Percentiles rank a stretch among this genome's conserved stretches.
These are phyloP conservation scores for Penicillium sp. DNA, from an alignment of 2,329 filamentous ascomycete genomes.

Conservation along the genomic window DNA sequence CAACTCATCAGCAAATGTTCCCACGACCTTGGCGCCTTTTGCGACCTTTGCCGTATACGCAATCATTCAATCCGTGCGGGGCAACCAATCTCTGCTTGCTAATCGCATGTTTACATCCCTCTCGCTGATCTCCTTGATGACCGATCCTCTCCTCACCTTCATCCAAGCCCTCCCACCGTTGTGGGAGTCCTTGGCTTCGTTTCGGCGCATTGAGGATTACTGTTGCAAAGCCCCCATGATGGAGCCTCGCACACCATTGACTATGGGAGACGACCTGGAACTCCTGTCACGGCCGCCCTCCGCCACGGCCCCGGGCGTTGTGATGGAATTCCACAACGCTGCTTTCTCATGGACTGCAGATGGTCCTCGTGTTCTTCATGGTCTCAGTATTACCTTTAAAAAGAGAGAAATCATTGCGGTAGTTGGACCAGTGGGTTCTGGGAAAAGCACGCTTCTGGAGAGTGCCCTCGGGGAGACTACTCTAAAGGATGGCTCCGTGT, in stretches of 20 bases:
- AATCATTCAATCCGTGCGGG: conserved; percentile 12
- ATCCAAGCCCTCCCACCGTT: conserved; percentile 28
- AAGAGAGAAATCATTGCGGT: conserved; percentile 18
- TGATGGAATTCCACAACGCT: conserved; percentile 25
- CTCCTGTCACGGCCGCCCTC: conserved; percentile 14
- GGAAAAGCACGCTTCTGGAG: conserved; percentile 42
- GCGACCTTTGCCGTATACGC: conserved; percentile 21
- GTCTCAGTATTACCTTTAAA: conserved; percentile 12
- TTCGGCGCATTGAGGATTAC: conserved; percentile 39
- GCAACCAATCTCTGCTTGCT: conserved; percentile 15
- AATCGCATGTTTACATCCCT: conserved; percentile 23
- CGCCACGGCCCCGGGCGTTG: neutral
- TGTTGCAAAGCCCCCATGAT: conserved; percentile 4
- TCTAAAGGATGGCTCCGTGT: conserved; percentile 2
- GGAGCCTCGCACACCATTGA: neutral
- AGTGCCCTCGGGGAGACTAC: conserved; percentile 27
- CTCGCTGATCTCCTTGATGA: conserved; percentile 23
- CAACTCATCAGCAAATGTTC: conserved; percentile 7
- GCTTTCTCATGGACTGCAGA: conserved; percentile 16
- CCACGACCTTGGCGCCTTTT: conserved; percentile 26
- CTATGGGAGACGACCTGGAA: neutral
- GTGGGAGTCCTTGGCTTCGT: conserved; percentile 36
- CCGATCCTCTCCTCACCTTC: conserved; percentile 19
- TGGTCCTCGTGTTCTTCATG: conserved; percentile 10
- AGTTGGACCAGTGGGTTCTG: conserved; percentile 41